Percentiles rank a stretch among this genome's conserved stretches.
Conservation (phyloP, 2,329 filamentous ascomycete species). For the Colletotrichum gloeosporioides region DNA sequence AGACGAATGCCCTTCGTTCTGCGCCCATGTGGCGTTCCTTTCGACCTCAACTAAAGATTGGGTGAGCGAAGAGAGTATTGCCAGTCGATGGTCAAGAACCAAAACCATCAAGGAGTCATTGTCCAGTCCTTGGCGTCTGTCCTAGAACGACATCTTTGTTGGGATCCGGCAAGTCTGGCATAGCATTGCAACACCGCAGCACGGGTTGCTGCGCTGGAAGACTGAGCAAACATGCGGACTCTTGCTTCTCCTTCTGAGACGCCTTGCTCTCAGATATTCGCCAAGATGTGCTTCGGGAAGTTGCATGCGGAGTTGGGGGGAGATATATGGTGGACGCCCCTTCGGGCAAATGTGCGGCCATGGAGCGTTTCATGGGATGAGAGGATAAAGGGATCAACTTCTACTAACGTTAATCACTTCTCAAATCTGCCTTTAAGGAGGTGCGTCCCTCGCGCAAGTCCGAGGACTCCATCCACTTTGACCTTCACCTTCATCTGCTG, state of each 20-base stretch:
- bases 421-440: neutral
- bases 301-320: neutral
- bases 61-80: neutral
- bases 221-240: neutral
- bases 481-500: neutral
- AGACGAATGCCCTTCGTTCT: neutral
- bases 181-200: neutral
- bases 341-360: neutral
- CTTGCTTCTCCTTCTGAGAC: neutral
- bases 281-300: neutral
- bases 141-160: neutral
- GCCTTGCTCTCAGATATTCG: neutral
- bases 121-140: neutral
- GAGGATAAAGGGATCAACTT: neutral
- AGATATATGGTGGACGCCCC: neutral
- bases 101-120: neutral
- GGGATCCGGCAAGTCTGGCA: neutral
- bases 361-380: neutral
- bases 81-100: neutral
- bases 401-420: neutral
- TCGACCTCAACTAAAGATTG: neutral
- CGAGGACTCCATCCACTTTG: neutral
- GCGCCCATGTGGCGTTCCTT: neutral
- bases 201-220: neutral
- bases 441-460: neutral